A percentile compares a stretch with the other conserved stretches of the same genome.
Evolutionary conservation across 768 basidiomycete genomes (phyloP).

Genomic region (Pulveroboletus sp.): DNA sequence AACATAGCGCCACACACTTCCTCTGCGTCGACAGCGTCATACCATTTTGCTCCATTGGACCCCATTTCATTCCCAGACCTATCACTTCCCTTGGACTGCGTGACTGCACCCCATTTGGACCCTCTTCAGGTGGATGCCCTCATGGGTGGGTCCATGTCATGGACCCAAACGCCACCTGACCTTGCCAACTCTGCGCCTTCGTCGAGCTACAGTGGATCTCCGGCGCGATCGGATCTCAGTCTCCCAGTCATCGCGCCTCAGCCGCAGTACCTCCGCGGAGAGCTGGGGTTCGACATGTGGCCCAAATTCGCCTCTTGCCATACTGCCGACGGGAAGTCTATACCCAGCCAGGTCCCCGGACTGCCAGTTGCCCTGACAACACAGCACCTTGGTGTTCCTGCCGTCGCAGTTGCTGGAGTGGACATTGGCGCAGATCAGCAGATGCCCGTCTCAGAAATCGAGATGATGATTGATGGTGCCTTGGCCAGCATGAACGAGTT

Average conservation of each 20-base stretch:
- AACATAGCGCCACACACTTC: constrained; percentile 20
- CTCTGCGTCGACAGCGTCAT: constrained; percentile 6
- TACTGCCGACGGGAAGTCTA: background rate
- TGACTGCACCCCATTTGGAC: constrained; percentile 8
- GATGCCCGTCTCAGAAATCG: constrained; percentile 6
- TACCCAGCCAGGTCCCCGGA: background rate
- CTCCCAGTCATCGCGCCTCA: constrained; percentile 28
- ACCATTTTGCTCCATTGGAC: constrained; percentile 26
- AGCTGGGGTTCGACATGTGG: constrained; percentile 19
- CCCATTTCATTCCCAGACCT: constrained; percentile 19
- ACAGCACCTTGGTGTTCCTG: background rate
- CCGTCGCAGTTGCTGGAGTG: constrained; percentile 5
- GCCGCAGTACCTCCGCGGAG: constrained; percentile 15
- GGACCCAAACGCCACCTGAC: constrained; percentile 12
- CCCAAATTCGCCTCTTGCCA: constrained; percentile 6
- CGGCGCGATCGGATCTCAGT: constrained; percentile 28
- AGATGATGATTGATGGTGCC: constrained; percentile 12
- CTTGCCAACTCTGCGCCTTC: constrained; percentile 33
- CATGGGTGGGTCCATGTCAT: constrained; percentile 2
- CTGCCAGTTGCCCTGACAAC: background rate
- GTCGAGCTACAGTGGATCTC: constrained; percentile 42
- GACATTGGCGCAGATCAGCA: constrained; percentile 3
- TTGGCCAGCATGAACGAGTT: constrained; percentile 13
- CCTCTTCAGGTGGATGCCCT: background rate
- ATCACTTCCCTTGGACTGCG: constrained; percentile 7